Base-by-base conservation (phyloP, 2,329 filamentous ascomycete genomes). In the Colletotrichum tofieldiae region DNA sequence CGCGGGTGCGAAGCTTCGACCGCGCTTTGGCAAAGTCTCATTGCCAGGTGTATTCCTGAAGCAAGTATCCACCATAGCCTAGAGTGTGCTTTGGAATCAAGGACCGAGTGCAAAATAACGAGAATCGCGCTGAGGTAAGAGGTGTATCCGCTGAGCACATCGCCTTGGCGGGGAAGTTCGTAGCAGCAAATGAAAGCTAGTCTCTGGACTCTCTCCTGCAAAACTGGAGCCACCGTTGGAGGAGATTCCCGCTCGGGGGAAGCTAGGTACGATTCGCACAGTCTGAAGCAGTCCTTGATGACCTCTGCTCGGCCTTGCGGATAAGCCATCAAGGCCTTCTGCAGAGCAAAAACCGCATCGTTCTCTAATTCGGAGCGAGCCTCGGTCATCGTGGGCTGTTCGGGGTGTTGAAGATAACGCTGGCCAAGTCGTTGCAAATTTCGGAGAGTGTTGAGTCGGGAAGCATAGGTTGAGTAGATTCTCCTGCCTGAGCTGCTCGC, bases 121-220 rank as follows among this genome's bases (percentile, higher is more conserved):
- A 80, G 61, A 6, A 88, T 73, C 2, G 79, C 76, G 49, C 80
- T 78, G 35, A 82, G 75, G 23, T 86, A 79, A 7, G 79, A 81
- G 14, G 86, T 68, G 65, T 86, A 86, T 71, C 87, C 82, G 18
- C 77, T 70, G n/a, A 86, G 77, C 1, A 79, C 78, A 7, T 77
- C 74, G 1, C 75, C 74, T 4, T 76, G 71, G 2, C 69, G 74
- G 1, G 82, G 81, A 0, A 83, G 71, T 51, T 83, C 79, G 1
- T 86, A 87, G 76, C 86, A 88, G 37, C 86, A 86, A 59, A 90
- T 81, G 65, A 84, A 86, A 3, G 85, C 85, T 3, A 90, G 75
- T 2, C 86, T 81, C 12, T 82, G 81, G 5, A 86, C 80, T 2
- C 87, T 78, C 37, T 77, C 77, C 39, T 80, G 79, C 6, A 85